Evolutionary conservation across 352 stramenopile species (phyloP), one percentile per base, ranked within the genome.

Genomic region (Globisporangium spinosum): DNA sequence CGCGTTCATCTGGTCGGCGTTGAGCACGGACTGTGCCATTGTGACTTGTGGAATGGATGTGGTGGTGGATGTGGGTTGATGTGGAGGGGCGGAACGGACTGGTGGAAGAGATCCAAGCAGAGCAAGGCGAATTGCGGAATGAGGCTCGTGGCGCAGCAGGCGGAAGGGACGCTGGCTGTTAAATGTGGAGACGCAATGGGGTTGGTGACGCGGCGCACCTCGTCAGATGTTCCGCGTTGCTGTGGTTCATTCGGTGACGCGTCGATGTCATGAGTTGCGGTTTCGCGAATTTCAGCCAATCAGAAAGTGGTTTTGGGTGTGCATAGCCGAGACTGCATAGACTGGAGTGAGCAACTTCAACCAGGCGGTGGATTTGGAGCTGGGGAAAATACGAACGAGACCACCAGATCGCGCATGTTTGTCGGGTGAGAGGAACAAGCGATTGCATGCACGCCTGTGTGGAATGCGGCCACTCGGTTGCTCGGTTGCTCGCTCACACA

Each of bases 1-100:
- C 9, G 77, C 77, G 54, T 75, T 82, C 72, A 90, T 88, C 61
- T 82, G 61, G 22, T 75, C 73, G 56, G 70, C 76, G 40, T 27
- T 83, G 38, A 89, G 70, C n/a, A 70, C 55, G 27, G 69, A 62
- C 32, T 78, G 65, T 23, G 77, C 66, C 78, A 87, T 89, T 29
- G 61, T 49, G 53, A n/a, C 32, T 62, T 45, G 35, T 29, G 25
- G 35, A 8, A 13, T 45, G 32, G 32, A 35, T 35, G 40, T 15
- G 13, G 17, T n/a, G n/a, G n/a, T n/a, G n/a, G n/a, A n/a, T n/a
- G n/a, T n/a, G n/a, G n/a, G n/a, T n/a, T n/a, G 32, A 35, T 35
- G 40, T 15, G 13, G 17, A 12, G 20, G 45, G 17, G 45, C 22
- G 38, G 29, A 22, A 49, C 40, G 40, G 43, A 49, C 43, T 58